Evolutionary conservation across 2,329 filamentous ascomycete genomes (phyloP).

Genomic region (Immersiporthe knoxdaviesiana): DNA sequence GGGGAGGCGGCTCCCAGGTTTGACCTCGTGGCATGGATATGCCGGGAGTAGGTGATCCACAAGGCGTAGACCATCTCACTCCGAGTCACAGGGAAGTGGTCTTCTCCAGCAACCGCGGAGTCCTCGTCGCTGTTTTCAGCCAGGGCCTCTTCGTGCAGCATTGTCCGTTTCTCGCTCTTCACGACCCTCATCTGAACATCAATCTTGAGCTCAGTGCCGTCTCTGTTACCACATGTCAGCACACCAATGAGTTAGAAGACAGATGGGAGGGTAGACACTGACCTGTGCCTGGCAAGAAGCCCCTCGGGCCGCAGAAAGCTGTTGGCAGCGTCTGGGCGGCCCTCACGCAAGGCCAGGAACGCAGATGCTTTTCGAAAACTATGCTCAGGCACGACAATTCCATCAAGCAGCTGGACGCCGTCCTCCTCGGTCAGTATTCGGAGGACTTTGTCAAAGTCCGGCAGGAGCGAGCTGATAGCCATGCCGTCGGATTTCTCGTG

Average conservation of each 20-base stretch:
- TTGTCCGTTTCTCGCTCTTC: slow-evolving; percentile 75
- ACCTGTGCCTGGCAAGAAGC: slow-evolving; percentile 65
- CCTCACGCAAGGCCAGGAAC: slow-evolving; percentile 80
- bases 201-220: slow-evolving; percentile 89
- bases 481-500: slow-evolving; percentile 82
- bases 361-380: slow-evolving; percentile 90
- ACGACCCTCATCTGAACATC: slow-evolving; percentile 97
- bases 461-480: slow-evolving; percentile 78
- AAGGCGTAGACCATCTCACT: slow-evolving; percentile 89
- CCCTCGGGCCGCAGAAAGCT: slow-evolving; percentile 85
- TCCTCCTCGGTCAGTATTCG: slow-evolving; percentile 85
- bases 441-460: slow-evolving; percentile 83
- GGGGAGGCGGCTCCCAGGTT: slow-evolving; percentile 65
- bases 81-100: slow-evolving; percentile 53
- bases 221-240: slow-evolving; percentile 63
- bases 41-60: slow-evolving; percentile 96
- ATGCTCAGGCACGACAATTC: slow-evolving; percentile 96
- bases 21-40: slow-evolving; percentile 76
- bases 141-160: slow-evolving; percentile 65
- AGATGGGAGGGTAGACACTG: neutral
- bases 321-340: slow-evolving; percentile 74
- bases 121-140: slow-evolving; percentile 62
- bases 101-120: slow-evolving; percentile 45
- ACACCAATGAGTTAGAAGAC: neutral
- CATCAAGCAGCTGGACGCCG: slow-evolving; percentile 79